Percentiles rank a stretch among this genome's conserved stretches.
These are phyloP conservation scores for Bretschneidera sinensis DNA, from an alignment of 345 rosid genomes.

Conservation along the genomic window DNA sequence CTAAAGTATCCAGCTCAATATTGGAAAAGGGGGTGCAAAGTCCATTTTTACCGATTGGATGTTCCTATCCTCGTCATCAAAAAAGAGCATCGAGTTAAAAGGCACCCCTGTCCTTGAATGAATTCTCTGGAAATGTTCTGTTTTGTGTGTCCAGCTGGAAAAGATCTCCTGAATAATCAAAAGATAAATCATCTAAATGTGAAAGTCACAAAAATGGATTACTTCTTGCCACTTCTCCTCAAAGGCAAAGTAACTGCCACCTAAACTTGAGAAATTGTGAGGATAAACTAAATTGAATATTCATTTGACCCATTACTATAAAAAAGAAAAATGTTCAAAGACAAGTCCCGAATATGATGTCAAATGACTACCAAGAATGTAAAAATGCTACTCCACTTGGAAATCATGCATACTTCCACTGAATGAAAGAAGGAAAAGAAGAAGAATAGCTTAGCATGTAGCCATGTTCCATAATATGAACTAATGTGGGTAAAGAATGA, in stretches of 20 bases:
- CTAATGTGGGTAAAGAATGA: not conserved
- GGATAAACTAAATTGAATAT: not conserved
- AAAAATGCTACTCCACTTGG: not conserved
- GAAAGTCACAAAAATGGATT: no score
- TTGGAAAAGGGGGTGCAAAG: not conserved
- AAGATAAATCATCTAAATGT: conserved; percentile 5
- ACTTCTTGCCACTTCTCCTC: not conserved
- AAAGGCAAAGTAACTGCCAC: not conserved
- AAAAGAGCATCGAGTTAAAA: conserved; percentile 66
- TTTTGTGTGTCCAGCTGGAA: conserved; percentile 71
- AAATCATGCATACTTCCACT: not conserved
- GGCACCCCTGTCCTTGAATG: conserved; percentile 66
- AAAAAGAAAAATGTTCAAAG: not conserved
- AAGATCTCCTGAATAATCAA: conserved; percentile 56
- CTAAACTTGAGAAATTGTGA: not conserved
- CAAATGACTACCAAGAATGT: not conserved
- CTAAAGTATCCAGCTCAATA: not conserved
- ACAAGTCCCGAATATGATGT: not conserved
- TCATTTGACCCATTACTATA: not conserved
- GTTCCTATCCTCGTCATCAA: conserved; percentile 76
- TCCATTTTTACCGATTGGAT: conserved; percentile 44
- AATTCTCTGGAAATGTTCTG: conserved; percentile 79
- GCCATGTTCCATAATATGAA: not conserved
- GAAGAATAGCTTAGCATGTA: not conserved
- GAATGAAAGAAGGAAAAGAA: not conserved